Conservation (phyloP, 2,329 filamentous ascomycete species). For the Fonsecaea nubica region DNA sequence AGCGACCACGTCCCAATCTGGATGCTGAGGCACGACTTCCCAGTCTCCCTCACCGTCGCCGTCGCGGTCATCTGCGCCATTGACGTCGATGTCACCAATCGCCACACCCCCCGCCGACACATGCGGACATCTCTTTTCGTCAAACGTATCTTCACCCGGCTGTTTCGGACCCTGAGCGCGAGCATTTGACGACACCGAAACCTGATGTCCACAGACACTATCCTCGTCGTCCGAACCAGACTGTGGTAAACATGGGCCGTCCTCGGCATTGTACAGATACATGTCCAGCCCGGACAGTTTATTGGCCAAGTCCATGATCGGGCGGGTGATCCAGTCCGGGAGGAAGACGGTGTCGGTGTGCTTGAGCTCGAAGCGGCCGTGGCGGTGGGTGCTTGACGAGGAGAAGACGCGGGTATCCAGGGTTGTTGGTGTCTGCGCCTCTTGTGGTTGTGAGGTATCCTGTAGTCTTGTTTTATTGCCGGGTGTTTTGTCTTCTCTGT, state of each 20-base stretch:
- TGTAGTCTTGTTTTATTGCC: no score
- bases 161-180: background rate
- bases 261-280: constrained; percentile 4
- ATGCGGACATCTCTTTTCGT: background rate
- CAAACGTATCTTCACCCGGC: background rate
- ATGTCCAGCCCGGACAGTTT: constrained; percentile 13
- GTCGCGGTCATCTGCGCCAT: background rate
- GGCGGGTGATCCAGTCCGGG: background rate
- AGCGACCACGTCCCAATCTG: constrained; percentile 15
- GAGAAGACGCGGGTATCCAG: constrained; percentile 11
- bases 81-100: background rate
- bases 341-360: constrained; percentile 8
- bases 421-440: background rate
- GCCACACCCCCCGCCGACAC: background rate
- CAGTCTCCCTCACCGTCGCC: background rate
- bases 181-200: background rate
- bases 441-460: no score
- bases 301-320: constrained; percentile 3
- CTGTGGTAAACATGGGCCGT: background rate
- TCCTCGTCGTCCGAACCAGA: background rate
- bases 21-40: constrained; percentile 8
- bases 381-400: background rate
- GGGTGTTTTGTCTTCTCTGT: no score
- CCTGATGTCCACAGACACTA: background rate
- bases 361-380: constrained; percentile 1